A percentile compares a stretch with the other conserved stretches of the same genome.
phyloP scores from a whole-genome alignment of 805 yeast genomes.

The Sugiyamaella valdiviana region DNA sequence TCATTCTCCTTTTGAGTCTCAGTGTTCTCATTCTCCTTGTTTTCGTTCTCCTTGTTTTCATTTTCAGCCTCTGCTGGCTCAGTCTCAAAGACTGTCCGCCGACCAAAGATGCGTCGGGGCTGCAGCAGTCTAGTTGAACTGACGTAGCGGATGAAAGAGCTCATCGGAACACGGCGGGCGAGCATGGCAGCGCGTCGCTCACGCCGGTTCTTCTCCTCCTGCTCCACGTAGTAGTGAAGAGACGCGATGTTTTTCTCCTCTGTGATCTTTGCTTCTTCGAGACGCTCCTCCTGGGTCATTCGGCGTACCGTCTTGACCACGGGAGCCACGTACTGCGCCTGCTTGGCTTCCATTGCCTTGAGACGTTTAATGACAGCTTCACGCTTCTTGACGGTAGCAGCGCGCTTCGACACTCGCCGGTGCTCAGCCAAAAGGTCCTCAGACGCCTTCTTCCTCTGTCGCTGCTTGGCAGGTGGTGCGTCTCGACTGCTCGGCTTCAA shows the following conservation, averaged over 20 bases:
- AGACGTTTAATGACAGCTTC: conserved; percentile 69
- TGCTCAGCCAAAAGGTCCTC: conserved; percentile 46
- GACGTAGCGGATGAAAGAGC: conserved; percentile 49
- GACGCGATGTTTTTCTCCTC: conserved; percentile 72
- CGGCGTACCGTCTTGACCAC: conserved; percentile 22
- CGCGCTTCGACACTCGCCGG: conserved; percentile 70
- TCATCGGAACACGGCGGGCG: conserved; percentile 56
- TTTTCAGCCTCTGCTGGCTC: conserved; percentile 1
- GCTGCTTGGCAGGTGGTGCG: conserved; percentile 12
- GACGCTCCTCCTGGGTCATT: conserved; percentile 63
- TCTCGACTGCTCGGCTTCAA: conserved; percentile 31
- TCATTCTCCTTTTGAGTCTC: conserved; percentile 31
- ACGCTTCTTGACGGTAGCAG: conserved; percentile 70
- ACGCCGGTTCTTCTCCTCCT: conserved; percentile 74
- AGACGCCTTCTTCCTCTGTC: conserved; percentile 29
- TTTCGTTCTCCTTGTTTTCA: conserved; percentile 8
- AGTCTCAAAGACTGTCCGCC: conserved; percentile 15
- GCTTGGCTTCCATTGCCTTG: conserved; percentile 58
- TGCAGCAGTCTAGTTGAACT: conserved; percentile 47
- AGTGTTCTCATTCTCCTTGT: conserved; percentile 32
- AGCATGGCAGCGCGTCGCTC: conserved; percentile 66
- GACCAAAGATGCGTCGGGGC: conserved; percentile 37
- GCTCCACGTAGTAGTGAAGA: conserved; percentile 70
- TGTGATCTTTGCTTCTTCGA: conserved; percentile 81
- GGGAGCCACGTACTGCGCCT: conserved; percentile 36